These are phyloP conservation scores for Lichtheimia ornata DNA, from an alignment of 371 early-diverging fungal species.

Conservation along the genomic window DNA sequence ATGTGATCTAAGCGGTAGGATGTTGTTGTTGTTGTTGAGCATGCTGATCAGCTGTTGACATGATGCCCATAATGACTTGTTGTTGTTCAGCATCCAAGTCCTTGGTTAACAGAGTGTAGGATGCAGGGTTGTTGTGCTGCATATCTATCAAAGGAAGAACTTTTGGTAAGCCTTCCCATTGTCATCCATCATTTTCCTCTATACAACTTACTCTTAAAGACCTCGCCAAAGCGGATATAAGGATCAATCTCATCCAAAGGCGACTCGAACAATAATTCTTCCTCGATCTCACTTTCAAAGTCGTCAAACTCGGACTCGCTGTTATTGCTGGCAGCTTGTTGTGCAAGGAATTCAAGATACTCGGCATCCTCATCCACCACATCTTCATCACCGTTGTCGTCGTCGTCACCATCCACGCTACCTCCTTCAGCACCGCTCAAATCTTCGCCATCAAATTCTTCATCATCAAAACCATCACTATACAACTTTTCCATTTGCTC, in stretches of 20 bases:
- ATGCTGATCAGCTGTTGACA: constrained; percentile 45
- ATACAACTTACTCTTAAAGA: constrained; percentile 33
- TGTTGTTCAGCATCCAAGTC: constrained; percentile 54
- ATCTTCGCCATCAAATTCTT: constrained; percentile 59
- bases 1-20: too few relatives aligned
- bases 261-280: constrained; percentile 80
- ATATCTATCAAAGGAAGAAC: constrained; percentile 21
- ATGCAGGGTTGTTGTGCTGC: constrained; percentile 45
- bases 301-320: constrained; percentile 55
- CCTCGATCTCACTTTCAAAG: constrained; percentile 69
- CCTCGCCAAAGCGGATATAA: constrained; percentile 72
- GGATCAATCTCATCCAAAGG: constrained; percentile 86
- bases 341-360: constrained; percentile 66
- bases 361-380: constrained; percentile 62
- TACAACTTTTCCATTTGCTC: constrained; percentile 63
- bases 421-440: constrained; percentile 36
- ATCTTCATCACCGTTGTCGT: constrained; percentile 53
- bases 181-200: neutral
- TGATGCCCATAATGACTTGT: constrained; percentile 42
- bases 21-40: constrained; percentile 13
- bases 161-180: neutral
- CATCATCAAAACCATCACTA: constrained; percentile 67
- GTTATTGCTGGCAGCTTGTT: constrained; percentile 44
- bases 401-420: constrained; percentile 40
- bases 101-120: constrained; percentile 54